Percentiles rank a stretch among this genome's conserved stretches.
phyloP scores from a whole-genome alignment of 148 eudicot genomes.

The Silene uniflora region DNA sequence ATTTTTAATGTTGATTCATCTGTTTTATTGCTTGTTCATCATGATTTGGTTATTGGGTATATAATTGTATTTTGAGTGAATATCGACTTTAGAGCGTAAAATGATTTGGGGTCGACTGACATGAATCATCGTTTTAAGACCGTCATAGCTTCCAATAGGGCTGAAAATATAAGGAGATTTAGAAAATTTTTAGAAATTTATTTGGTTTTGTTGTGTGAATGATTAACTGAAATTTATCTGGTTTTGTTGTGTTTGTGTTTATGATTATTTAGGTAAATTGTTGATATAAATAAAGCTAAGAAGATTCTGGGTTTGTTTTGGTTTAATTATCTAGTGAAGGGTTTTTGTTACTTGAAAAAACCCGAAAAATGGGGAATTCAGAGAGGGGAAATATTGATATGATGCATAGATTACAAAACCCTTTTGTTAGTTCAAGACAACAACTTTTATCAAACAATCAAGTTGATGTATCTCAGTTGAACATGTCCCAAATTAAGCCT shows the following conservation, averaged over 20 bases:
- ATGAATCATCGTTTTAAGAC: no score
- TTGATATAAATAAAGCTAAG: constrained; percentile 2
- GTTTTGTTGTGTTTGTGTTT: not conserved
- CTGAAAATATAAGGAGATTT: no score
- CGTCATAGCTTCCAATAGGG: no score
- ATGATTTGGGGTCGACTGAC: no score
- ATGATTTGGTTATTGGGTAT: not conserved
- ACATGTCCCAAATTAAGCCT: constrained; percentile 47
- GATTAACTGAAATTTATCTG: constrained; percentile 8
- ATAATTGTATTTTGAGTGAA: no score
- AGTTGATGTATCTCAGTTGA: constrained; percentile 67
- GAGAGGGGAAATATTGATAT: constrained; percentile 53
- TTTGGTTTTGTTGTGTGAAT: not conserved
- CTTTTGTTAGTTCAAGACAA: constrained; percentile 58
- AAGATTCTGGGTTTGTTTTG: not conserved
- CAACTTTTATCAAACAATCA: constrained; percentile 39
- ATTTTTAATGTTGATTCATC: constrained; percentile 14
- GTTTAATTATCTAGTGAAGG: not conserved
- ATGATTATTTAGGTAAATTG: constrained; percentile 10
- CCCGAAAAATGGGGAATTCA: constrained; percentile 46
- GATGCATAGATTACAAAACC: constrained; percentile 64
- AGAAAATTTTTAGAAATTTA: no score
- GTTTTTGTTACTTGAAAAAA: constrained; percentile 2
- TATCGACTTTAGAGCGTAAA: no score
- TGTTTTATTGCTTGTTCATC: not conserved